These are phyloP conservation scores for Botrytis galanthina DNA, from an alignment of 2,329 filamentous ascomycete species.

Conservation along the genomic window DNA sequence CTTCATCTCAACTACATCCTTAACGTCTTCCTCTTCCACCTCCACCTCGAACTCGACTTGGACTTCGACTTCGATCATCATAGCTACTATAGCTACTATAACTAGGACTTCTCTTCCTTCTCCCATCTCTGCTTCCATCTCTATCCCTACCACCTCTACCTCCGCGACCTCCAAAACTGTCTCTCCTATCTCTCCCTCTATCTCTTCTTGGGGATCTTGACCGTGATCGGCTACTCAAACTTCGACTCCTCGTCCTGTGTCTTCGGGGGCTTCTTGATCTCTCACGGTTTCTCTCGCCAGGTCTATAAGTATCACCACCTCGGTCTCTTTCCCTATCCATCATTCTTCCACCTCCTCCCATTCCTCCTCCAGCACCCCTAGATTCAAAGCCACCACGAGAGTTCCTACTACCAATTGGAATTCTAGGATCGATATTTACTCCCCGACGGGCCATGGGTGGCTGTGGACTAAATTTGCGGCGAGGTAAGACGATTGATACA, in stretches of 20 bases:
- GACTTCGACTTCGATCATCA: slow-evolving; percentile 46
- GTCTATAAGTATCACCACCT: slow-evolving; percentile 15
- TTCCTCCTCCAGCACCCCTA: slow-evolving; percentile 1
- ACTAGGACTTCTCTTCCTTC: slow-evolving; percentile 57
- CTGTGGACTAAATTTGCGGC: slow-evolving; percentile 69
- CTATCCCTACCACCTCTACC: slow-evolving; percentile 27
- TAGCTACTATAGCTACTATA: slow-evolving; percentile 61
- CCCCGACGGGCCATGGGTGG: slow-evolving; percentile 69
- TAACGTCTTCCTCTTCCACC: slow-evolving; percentile 3
- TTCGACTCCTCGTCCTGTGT: slow-evolving; percentile 15
- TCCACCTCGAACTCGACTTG: slow-evolving; percentile 35
- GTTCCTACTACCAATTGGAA: slow-evolving; percentile 25
- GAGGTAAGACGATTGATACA: slow-evolving; percentile 40
- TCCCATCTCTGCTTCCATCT: slow-evolving; percentile 35
- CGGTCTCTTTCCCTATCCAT: slow-evolving; percentile 15
- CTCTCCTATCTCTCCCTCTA: slow-evolving; percentile 1
- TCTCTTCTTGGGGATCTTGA: slow-evolving; percentile 14
- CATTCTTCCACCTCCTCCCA: slow-evolving; percentile 24
- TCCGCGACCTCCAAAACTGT: slow-evolving; percentile 10
- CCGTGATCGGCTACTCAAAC: slow-evolving; percentile 4
- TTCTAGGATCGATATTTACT: slow-evolving; percentile 57
- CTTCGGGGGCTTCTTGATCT: slow-evolving; percentile 14
- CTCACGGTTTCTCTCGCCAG: slow-evolving; percentile 6
- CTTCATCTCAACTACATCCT: background rate
- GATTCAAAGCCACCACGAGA: slow-evolving; percentile 27